A percentile compares a stretch with the other conserved stretches of the same genome.
Evolutionary conservation across 2,329 filamentous ascomycete genomes (phyloP).

Genomic region (Beauveria asiatica): DNA sequence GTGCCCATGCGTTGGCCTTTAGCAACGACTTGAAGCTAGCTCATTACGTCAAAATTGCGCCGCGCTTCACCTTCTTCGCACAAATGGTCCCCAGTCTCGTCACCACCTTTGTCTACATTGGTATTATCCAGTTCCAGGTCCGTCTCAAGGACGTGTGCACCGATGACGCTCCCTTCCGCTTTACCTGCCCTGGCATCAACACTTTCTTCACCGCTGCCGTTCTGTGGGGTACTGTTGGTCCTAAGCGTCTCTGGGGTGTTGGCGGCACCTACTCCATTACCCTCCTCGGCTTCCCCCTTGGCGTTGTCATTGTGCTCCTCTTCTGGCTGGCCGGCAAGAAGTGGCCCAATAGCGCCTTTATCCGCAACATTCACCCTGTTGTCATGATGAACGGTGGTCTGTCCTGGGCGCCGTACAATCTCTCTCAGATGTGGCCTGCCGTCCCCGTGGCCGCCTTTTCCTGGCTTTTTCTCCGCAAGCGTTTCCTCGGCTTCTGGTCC

Average conservation of each 20-base stretch:
- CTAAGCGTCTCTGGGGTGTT: slow-evolving; percentile 34
- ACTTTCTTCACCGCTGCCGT: slow-evolving; percentile 31
- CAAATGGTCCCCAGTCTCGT: slow-evolving; percentile 38
- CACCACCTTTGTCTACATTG: slow-evolving; percentile 37
- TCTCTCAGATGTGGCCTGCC: slow-evolving; percentile 37
- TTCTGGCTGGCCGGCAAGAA: slow-evolving; percentile 29
- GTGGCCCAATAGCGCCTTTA: slow-evolving; percentile 23
- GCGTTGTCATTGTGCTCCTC: slow-evolving; percentile 25
- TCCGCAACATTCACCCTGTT: slow-evolving; percentile 35
- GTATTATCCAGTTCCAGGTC: slow-evolving; percentile 33
- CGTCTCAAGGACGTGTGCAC: slow-evolving; percentile 30
- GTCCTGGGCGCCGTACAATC: slow-evolving; percentile 36
- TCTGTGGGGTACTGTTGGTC: slow-evolving; percentile 44
- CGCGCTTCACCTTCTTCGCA: slow-evolving; percentile 36
- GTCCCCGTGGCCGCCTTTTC: slow-evolving; percentile 39
- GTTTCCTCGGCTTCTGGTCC: slow-evolving; percentile 40
- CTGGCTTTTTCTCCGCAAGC: slow-evolving; percentile 37
- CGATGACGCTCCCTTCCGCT: slow-evolving; percentile 24
- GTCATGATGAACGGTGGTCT: slow-evolving; percentile 32
- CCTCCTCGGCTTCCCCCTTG: slow-evolving; percentile 32
- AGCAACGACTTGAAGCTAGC: slow-evolving; percentile 41
- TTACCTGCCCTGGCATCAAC: slow-evolving; percentile 29
- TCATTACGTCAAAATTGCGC: slow-evolving; percentile 42
- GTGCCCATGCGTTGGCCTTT: slow-evolving; percentile 21
- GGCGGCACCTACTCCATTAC: slow-evolving; percentile 26